These are phyloP conservation scores for Diaporthe helianthi DNA, from an alignment of 2,329 filamentous ascomycete species.

Conservation along the genomic window DNA sequence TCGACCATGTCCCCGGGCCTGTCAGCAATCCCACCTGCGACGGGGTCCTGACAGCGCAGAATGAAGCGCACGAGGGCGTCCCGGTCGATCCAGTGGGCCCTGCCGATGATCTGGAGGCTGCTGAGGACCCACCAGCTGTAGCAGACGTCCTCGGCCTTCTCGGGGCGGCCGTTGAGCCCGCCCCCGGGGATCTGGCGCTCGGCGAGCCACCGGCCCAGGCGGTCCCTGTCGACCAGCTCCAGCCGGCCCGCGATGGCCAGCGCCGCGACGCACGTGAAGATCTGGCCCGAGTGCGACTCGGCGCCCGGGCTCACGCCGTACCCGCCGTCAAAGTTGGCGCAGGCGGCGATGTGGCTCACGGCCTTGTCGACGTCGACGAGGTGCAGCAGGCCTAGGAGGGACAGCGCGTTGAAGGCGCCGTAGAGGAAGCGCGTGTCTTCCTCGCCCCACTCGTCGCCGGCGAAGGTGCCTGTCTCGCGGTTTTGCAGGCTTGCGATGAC, in stretches of 20 bases:
- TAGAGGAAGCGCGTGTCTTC: slow-evolving; percentile 95
- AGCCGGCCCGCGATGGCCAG: slow-evolving; percentile 83
- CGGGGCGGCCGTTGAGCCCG: slow-evolving; percentile 90
- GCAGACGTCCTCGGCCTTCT: slow-evolving; percentile 96
- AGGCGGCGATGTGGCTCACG: slow-evolving; percentile 78
- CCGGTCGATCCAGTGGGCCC: slow-evolving; percentile 91
- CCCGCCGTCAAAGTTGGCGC: slow-evolving; percentile 92
- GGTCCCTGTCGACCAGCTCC: slow-evolving; percentile 78
- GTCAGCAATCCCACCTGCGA: slow-evolving; percentile 86
- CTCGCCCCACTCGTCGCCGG: slow-evolving; percentile 96
- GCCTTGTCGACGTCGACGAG: slow-evolving; percentile 82
- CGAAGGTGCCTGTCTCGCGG: slow-evolving; percentile 81
- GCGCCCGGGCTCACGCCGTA: slow-evolving; percentile 90
- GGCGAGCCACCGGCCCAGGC: slow-evolving; percentile 87
- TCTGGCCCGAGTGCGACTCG: slow-evolving; percentile 93
- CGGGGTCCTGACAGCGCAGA: slow-evolving; percentile 83
- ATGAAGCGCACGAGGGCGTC: slow-evolving; percentile 83
- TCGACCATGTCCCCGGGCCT: slow-evolving; percentile 94
- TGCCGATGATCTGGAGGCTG: slow-evolving; percentile 86
- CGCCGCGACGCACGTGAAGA: slow-evolving; percentile 91
- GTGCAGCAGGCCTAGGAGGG: slow-evolving; percentile 76
- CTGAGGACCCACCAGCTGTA: slow-evolving; percentile 99
- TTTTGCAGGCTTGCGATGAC: slow-evolving; percentile 87
- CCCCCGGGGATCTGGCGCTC: slow-evolving; percentile 89
- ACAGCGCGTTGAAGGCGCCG: slow-evolving; percentile 86